Base-by-base conservation (phyloP, 2,329 filamentous ascomycete genomes). In the Myriosclerotinia scirpicola region DNA sequence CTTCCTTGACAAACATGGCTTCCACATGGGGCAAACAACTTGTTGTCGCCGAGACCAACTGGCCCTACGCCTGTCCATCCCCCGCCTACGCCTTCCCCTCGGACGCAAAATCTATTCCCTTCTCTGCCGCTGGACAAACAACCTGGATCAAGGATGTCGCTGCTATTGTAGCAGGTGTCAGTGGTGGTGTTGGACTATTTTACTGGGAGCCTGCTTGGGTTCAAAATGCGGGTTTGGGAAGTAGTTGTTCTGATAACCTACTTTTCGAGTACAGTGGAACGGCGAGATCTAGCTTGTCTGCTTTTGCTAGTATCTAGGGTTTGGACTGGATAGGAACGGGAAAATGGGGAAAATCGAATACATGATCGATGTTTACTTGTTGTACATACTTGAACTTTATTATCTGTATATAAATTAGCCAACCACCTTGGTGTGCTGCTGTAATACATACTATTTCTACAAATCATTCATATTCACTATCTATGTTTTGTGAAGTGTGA, bases 141-240 rank as follows among this genome's bases (percentile, higher is more conserved):
- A 81, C 80, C 2, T 92, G 87, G 77, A 77, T 92, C 64, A 79
- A 85, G 76, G 78, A 83, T 67, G 81, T 92, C 22, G 87, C 87
- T 0, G 78, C 78, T 1, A 79, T 86, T 1, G 82, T 91, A 0
- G 78, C 80, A 1, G 81, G 78, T 1, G 82, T 86, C 0, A 80
- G 76, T 1, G 81, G 82, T 1, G 87, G 87, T 0, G 76, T 79
- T 38, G 90, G 88, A 0, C 54, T 92, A 9, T 91, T 88, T 69
- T 92, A 91, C 71, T 92, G 89, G 89, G 89, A 92, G 75, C 88
- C 88, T 0, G 86, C 85, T 0, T 92, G 88, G 88, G 80, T 91
- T 69, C 80, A 86, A 53, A 91, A 90, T 76, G 82, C 84, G 14
- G 83, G 77, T 0, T 76, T 91, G 62, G 88, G 88, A 1, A 89